Percentiles rank a stretch among this genome's conserved stretches.
Evolutionary conservation across 306 rosid genomes (phyloP).

Genomic region (Cucumis cinereus): DNA sequence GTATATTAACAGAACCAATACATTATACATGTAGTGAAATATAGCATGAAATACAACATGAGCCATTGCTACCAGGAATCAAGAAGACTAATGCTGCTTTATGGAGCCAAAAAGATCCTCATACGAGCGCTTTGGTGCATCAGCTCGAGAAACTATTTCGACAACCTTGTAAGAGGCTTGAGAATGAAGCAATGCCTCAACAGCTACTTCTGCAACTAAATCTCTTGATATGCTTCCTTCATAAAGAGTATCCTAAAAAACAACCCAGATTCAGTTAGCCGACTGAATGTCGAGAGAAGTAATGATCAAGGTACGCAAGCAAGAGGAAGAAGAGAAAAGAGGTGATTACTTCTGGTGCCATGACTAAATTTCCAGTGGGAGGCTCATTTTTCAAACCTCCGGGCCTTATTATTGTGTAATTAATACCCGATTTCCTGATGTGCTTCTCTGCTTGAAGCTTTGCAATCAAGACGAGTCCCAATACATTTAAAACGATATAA

Average conservation of each 20-base stretch:
- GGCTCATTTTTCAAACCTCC: constrained; percentile 91
- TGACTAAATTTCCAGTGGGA: constrained; percentile 71
- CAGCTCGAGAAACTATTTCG: constrained; percentile 63
- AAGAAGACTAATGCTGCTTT: constrained; percentile 30
- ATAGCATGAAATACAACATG: neutral
- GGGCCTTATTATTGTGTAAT: constrained; percentile 92
- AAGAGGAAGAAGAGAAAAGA: neutral
- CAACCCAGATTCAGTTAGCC: constrained; percentile 2
- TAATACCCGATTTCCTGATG: constrained; percentile 77
- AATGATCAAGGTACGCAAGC: neutral
- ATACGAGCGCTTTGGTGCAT: constrained; percentile 61
- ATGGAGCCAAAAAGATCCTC: constrained; percentile 81
- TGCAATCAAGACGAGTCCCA: constrained; percentile 86
- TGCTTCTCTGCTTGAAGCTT: constrained; percentile 80
- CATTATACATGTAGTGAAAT: neutral
- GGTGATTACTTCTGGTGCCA: constrained; percentile 74
- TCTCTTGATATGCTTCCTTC: constrained; percentile 84
- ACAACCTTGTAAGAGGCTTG: constrained; percentile 88
- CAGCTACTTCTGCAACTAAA: constrained; percentile 84
- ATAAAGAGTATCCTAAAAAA: constrained; percentile 64
- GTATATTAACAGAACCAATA: neutral
- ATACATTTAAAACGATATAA: constrained; percentile 77
- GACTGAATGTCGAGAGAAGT: neutral
- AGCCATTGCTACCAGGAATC: neutral
- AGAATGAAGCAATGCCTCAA: constrained; percentile 65